phyloP scores from a whole-genome alignment of 139 green algal species.

The Volvox reticuliferus region DNA sequence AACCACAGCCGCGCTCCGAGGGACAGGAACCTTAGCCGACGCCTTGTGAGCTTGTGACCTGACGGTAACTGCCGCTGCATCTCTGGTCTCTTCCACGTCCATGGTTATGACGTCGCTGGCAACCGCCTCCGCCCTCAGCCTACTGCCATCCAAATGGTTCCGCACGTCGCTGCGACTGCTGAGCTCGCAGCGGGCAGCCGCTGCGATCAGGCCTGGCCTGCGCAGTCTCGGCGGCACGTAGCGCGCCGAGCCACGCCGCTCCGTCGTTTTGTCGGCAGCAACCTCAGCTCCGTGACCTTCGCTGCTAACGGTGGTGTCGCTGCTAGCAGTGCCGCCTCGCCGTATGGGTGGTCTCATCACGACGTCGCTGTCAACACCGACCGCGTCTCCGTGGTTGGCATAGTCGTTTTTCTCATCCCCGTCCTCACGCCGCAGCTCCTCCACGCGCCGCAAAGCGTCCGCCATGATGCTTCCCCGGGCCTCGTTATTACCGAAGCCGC shows the following conservation, averaged over 20 bases:
- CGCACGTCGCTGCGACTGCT: neutral
- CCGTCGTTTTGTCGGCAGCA: neutral
- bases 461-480: constrained; percentile 6
- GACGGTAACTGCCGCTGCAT: too few relatives aligned
- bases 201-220: neutral
- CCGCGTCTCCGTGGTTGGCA: neutral
- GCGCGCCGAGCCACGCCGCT: too few relatives aligned
- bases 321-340: too few relatives aligned
- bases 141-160: too few relatives aligned
- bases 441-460: constrained; percentile 3
- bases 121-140: neutral
- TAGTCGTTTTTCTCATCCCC: neutral
- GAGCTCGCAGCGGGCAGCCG: neutral
- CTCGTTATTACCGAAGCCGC: neutral
- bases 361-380: neutral
- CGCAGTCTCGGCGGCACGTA: neutral
- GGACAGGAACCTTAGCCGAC: too few relatives aligned
- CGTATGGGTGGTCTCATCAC: too few relatives aligned
- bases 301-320: too few relatives aligned
- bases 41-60: too few relatives aligned
- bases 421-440: neutral
- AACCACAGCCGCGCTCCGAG: too few relatives aligned
- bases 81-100: too few relatives aligned
- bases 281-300: too few relatives aligned
- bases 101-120: neutral